A percentile compares a stretch with the other conserved stretches of the same genome.
Conservation (phyloP, 2,329 filamentous ascomycete genomes). For the Nigrospora osmanthi region DNA sequence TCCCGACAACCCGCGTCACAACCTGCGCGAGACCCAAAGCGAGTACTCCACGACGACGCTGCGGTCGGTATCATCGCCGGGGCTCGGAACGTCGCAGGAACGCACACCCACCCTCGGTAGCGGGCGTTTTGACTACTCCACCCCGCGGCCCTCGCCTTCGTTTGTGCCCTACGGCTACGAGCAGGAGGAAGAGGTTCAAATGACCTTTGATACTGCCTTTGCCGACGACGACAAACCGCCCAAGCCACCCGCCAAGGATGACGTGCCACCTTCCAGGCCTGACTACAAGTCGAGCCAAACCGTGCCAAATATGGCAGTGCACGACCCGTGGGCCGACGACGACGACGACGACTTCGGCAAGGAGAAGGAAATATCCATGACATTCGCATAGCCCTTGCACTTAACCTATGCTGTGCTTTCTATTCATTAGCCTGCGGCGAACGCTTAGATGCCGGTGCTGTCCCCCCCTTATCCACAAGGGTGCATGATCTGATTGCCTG, state of each 20-base stretch:
- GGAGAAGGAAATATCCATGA: conserved; percentile 73
- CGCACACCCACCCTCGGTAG: conserved; percentile 20
- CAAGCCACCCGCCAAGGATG: conserved; percentile 20
- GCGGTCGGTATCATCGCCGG: conserved; percentile 13
- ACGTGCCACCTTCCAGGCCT: conserved; percentile 22
- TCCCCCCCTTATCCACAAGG: too few species aligned
- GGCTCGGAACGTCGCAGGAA: conserved; percentile 13
- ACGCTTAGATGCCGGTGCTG: too few species aligned
- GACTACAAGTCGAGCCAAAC: conserved; percentile 37
- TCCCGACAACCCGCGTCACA: conserved; percentile 22
- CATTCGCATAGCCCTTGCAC: conserved; percentile 52
- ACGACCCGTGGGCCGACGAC: conserved; percentile 62
- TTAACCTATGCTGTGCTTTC: too few species aligned
- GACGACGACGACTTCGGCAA: conserved; percentile 57
- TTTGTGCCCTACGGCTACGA: background rate
- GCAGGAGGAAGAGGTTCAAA: conserved; percentile 48
- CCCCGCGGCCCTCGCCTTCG: conserved; percentile 3
- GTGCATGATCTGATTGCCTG: too few species aligned
- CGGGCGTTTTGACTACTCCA: conserved; percentile 4
- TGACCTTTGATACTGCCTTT: conserved; percentile 66
- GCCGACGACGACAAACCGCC: conserved; percentile 25
- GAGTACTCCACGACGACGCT: conserved; percentile 26
- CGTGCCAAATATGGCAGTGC: conserved; percentile 39
- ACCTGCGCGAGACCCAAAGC: conserved; percentile 38
- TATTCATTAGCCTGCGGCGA: too few species aligned